Conservation (phyloP, 2,329 filamentous ascomycete genomes). For the Fusarium drepaniforme region DNA sequence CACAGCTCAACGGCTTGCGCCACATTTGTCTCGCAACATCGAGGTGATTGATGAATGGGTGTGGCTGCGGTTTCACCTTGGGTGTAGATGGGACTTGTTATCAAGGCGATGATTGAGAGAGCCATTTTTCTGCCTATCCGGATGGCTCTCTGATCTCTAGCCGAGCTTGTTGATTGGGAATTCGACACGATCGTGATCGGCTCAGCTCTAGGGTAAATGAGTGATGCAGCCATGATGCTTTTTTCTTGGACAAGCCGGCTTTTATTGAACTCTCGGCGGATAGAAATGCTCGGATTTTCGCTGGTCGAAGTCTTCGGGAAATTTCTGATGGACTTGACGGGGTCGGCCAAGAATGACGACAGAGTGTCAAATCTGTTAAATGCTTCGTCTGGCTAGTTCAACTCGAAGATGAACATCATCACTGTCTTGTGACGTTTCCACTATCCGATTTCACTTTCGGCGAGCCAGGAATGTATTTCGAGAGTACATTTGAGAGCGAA, state of each 20-base stretch:
- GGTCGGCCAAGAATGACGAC: too few species aligned
- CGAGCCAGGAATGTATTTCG: too few species aligned
- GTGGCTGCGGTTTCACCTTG: background rate
- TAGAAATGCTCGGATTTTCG: fast-evolving
- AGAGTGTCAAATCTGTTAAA: too few species aligned
- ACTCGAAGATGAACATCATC: too few species aligned
- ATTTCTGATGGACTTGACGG: background rate
- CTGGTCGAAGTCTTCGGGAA: fast-evolving
- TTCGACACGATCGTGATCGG: background rate
- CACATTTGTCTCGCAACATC: background rate
- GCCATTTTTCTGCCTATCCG: background rate
- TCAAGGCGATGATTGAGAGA: background rate
- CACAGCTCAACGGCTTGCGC: background rate
- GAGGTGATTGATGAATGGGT: background rate
- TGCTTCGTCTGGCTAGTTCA: too few species aligned
- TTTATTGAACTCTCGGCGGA: background rate
- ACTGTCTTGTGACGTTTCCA: too few species aligned
- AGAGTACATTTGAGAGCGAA: too few species aligned
- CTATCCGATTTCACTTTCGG: too few species aligned
- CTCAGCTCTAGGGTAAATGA: background rate
- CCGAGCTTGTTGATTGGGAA: background rate
- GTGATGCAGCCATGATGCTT: background rate
- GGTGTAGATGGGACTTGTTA: background rate
- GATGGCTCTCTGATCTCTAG: too few species aligned
- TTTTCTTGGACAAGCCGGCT: background rate